phyloP scores from a whole-genome alignment of 306 rosid species.

The Vicia sativa region DNA sequence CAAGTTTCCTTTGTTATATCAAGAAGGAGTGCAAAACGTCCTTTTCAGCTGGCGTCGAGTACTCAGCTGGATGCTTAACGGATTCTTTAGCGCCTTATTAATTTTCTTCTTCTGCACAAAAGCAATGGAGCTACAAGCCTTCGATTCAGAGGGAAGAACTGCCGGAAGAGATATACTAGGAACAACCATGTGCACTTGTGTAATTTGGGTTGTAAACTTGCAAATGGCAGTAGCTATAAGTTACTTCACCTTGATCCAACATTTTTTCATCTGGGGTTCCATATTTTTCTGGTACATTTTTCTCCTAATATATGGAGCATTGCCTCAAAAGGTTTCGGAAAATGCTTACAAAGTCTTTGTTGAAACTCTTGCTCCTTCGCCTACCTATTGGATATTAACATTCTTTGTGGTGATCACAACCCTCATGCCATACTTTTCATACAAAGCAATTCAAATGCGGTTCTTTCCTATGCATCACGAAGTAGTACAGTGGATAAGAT shows the following conservation, averaged over 20 bases:
- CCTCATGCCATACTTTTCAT: conserved; percentile 73
- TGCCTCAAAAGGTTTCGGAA: conserved; percentile 54
- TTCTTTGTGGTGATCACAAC: conserved; percentile 70
- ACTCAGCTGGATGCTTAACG: conserved; percentile 89
- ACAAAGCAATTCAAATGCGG: conserved; percentile 72
- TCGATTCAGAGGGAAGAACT: conserved; percentile 66
- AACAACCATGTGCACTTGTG: conserved; percentile 77
- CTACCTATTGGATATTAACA: conserved; percentile 71
- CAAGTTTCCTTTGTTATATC: conserved; percentile 86
- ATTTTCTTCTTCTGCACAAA: conserved; percentile 82
- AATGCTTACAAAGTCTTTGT: conserved; percentile 72
- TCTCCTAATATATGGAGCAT: conserved; percentile 71
- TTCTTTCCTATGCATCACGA: conserved; percentile 90
- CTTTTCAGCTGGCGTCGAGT: conserved; percentile 94
- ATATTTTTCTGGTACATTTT: conserved; percentile 81
- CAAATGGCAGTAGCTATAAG: conserved; percentile 84
- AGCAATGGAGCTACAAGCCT: conserved; percentile 69
- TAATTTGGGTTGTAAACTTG: conserved; percentile 94
- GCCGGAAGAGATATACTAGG: conserved; percentile 86
- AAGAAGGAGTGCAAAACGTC: conserved; percentile 78
- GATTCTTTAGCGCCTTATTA: conserved; percentile 63
- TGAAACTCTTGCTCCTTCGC: conserved; percentile 80
- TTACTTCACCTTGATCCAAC: conserved; percentile 97
- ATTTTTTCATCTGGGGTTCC: conserved; percentile 88
- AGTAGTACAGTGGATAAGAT: conserved; percentile 75